Base-by-base conservation (phyloP, 257 asterid species). In the Eustoma russellianum region DNA sequence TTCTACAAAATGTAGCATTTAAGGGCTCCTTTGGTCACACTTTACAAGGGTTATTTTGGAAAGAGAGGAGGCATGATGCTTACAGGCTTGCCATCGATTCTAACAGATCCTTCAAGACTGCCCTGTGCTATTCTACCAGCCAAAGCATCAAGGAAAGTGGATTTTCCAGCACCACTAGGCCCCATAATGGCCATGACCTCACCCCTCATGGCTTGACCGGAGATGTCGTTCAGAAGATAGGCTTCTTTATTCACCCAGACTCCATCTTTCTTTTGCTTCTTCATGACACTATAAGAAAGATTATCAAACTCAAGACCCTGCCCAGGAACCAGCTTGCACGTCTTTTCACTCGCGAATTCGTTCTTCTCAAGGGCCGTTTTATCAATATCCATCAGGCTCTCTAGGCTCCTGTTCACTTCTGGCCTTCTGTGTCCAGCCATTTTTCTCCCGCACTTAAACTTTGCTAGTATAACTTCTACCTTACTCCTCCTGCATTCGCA, bases 131-230 rank as follows among this genome's bases (percentile, higher is more conserved):
- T 88, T 48, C 94, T 68, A 11, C 94, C 96, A 5, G 96, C 96
- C 58, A 88, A 57, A 33, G 96, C 96, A 63, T 88, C 96, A 57
- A 88, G 90, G 70, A 82, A 78, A 6, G 94, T 88, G 0, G 96
- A 88, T 51, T 88, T 88, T 2, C 96, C 96, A 0, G 96, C 94
- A 1, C 96, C 96, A 60, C 96, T 88, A 9, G 94, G 96, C 15
- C 96, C 96, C 78, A 88, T 76, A 53, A 88, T 88, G 50, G 94
- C 96, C 90, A 84, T 67, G 56, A 88, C 61, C 55, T 84, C 90
- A 8, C 94, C 96, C 50, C 82, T 70, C 71, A 79, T 58, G 1
- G 94, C 94, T 65, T 84, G 94, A 6, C 94, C 94, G 0, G 96
- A 84, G 54, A 88, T 82, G 53, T 84, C 90, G 52, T 88, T 78